Evolutionary conservation across 768 basidiomycete genomes (phyloP).

Genomic region (Pulveroboletus sp.): DNA sequence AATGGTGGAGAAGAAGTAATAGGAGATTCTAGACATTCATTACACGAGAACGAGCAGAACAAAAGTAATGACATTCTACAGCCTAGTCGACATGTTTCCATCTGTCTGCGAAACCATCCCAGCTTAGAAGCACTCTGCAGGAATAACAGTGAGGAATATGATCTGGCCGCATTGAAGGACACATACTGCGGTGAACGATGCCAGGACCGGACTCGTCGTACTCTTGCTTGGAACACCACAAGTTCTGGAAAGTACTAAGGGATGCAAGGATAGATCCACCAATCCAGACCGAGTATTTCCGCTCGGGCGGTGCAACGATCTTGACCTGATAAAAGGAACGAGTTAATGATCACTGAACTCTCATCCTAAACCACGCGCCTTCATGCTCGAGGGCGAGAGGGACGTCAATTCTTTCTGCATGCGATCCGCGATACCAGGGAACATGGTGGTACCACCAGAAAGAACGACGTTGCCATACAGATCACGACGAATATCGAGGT

Average conservation of each 20-base stretch:
- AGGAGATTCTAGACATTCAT: too few species aligned
- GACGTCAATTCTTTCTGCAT: slow-evolving; percentile 93
- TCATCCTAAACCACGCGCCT: slow-evolving; percentile 39
- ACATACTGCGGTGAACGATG: slow-evolving; percentile 75
- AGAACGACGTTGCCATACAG: slow-evolving; percentile 38
- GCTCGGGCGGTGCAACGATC: slow-evolving; percentile 90
- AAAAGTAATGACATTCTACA: too few species aligned
- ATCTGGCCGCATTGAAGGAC: too few species aligned
- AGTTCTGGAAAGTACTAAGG: slow-evolving; percentile 92
- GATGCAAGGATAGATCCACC: slow-evolving; percentile 85
- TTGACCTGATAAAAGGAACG: slow-evolving; percentile 52
- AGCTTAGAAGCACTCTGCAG: too few species aligned
- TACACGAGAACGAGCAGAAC: too few species aligned
- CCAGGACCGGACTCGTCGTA: slow-evolving; percentile 83
- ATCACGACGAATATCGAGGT: slow-evolving; percentile 54
- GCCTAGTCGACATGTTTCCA: too few species aligned
- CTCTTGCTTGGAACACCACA: slow-evolving; percentile 93
- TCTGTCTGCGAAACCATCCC: too few species aligned
- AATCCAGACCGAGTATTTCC: slow-evolving; percentile 96
- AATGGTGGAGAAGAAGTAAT: too few species aligned
- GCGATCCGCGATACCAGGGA: slow-evolving; percentile 93
- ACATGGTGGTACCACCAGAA: slow-evolving; percentile 90
- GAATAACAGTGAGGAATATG: too few species aligned
- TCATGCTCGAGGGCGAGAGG: slow-evolving; percentile 80
- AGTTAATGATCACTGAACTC: neutral